Conservation (phyloP, 495 filamentous ascomycete genomes). For the Collariella sp. region DNA sequence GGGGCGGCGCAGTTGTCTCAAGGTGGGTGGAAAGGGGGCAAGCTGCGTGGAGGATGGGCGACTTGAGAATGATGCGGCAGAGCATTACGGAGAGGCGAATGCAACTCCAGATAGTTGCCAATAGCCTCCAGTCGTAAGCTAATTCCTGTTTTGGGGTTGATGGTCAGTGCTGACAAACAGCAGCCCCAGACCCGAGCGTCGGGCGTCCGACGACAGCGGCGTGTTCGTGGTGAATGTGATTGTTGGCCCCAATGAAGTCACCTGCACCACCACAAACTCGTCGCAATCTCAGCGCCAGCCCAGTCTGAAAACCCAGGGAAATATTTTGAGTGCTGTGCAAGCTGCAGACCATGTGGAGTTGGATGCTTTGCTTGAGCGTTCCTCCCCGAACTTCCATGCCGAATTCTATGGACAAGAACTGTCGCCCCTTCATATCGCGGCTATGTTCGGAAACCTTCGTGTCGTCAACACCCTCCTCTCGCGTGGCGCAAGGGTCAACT, state of each 20-base stretch:
- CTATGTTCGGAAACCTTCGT: neutral
- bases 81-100: constrained; percentile 1
- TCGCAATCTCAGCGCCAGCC: too few species aligned
- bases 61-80: constrained; percentile 6
- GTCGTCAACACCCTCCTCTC: constrained; percentile 9
- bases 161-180: too few species aligned
- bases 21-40: neutral
- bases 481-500: constrained; percentile 3
- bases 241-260: too few species aligned
- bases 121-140: too few species aligned
- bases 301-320: neutral
- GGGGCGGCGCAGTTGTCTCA: too few species aligned
- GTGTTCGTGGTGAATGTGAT: too few species aligned
- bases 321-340: constrained; percentile 4
- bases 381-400: constrained; percentile 8
- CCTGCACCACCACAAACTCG: too few species aligned
- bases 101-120: neutral
- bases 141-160: too few species aligned
- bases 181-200: too few species aligned
- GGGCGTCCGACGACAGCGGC: neutral
- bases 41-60: constrained; percentile 2
- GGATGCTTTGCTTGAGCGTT: neutral
- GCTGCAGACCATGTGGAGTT: neutral
- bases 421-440: constrained; percentile 6
- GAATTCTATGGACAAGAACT: neutral